Evolutionary conservation across 495 filamentous ascomycete species (phyloP), one percentile per base, ranked within the genome.

Genomic region (Astrothelium macrocarpum): DNA sequence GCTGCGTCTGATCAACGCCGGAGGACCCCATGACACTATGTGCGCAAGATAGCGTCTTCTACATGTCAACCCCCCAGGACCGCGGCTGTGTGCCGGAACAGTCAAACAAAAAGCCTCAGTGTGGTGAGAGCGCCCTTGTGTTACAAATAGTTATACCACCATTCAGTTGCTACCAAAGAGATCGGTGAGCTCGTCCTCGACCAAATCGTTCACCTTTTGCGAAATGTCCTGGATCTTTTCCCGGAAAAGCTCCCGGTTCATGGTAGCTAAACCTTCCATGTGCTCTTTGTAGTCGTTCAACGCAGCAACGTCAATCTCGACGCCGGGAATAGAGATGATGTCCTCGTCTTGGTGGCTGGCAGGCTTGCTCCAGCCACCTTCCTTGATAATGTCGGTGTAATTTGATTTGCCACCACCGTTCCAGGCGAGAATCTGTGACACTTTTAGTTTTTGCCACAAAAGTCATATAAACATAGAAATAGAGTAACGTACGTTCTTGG

Each of bases 381-480:
- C 78, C 76, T 82, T 73, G 68, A 97, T 79, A 68, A 99, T 97
- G 64, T 88, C 80, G 67, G 82, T 82, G 82, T 90, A 95, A 85
- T 99, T 97, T 75, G 81, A 83, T 67, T 84, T 87, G 67, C 95
- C 95, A 78, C 91, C 95, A 75, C 95, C 95, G 82, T 99, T 99
- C 93, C 94, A 99, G 75, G 93, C 93, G 59, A 99, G 91, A 66
- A 97, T 78, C 83, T 85, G 70, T 25, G 59, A 65, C 26, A 0
- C 32, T n/a, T 73, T 68, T 43, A 69, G 53, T 7, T 39, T 11
- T 49, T 42, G 36, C 36, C 10, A 42, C 36, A 42, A 16, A 18
- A 32, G 18, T 32, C 29, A 65, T 23, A 11, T 36, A 53, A n/a
- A 34, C 39, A 58, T 56, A 69, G 25, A 4, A 29, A 25, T 31